phyloP scores from a whole-genome alignment of 345 rosid genomes.

The Anacardium occidentale region DNA sequence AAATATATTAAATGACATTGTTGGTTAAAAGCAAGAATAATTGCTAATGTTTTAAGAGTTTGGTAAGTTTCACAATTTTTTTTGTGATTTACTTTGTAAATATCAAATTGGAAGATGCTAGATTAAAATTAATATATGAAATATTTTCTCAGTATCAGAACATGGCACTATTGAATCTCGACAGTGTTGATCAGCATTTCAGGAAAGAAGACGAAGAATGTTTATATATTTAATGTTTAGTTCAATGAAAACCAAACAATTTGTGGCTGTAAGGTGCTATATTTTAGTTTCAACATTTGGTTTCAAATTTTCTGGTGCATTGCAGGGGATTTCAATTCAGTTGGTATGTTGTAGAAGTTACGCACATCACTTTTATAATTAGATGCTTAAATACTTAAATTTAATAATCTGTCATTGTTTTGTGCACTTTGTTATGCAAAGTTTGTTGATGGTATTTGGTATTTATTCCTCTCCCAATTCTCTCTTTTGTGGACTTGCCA shows the following conservation, averaged over 20 bases:
- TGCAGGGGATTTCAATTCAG: no score
- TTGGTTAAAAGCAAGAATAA: not conserved
- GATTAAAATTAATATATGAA: not conserved
- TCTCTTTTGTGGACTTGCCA: not conserved
- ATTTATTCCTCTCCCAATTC: not conserved
- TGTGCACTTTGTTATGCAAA: not conserved
- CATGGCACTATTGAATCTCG: not conserved
- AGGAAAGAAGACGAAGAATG: not conserved
- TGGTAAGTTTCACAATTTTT: not conserved
- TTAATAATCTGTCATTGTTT: not conserved
- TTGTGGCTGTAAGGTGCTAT: not conserved
- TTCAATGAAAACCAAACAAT: not conserved
- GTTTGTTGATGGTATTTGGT: not conserved
- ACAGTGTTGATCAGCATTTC: not conserved
- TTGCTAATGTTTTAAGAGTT: not conserved
- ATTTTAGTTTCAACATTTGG: not conserved
- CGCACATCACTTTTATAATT: not conserved
- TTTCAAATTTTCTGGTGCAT: no score
- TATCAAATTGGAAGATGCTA: not conserved
- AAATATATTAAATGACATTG: not conserved
- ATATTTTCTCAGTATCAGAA: not conserved
- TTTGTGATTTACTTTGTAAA: not conserved
- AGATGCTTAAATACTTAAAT: not conserved
- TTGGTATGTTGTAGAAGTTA: no score
- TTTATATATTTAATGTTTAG: no score